Conservation (phyloP, 495 filamentous ascomycete genomes). For the Jackrogersella minutella region DNA sequence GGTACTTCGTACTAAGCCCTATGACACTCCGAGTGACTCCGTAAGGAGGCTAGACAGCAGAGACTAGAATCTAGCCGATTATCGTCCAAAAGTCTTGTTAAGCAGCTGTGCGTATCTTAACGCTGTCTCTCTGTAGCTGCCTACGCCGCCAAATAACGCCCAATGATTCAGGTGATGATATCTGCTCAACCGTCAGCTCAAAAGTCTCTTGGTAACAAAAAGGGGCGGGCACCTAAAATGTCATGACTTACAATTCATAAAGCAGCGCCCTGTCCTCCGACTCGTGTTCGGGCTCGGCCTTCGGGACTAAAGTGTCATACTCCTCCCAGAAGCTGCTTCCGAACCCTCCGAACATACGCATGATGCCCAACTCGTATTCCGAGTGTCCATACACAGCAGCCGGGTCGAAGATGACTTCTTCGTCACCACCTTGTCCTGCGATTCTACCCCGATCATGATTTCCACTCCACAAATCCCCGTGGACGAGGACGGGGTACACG, state of each 20-base stretch:
- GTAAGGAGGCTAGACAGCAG: background rate
- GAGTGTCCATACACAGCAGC: conserved; percentile 81
- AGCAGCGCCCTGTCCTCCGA: conserved; percentile 81
- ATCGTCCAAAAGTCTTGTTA: conserved; percentile 67
- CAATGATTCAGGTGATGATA: conserved; percentile 93
- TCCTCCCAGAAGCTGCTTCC: conserved; percentile 72
- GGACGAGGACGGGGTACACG: conserved; percentile 76
- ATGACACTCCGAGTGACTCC: no score
- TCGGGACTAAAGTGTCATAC: conserved; percentile 77
- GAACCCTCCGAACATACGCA: conserved; percentile 97
- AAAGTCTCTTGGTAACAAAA: background rate
- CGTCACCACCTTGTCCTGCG: conserved; percentile 61
- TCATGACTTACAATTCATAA: conserved; percentile 77
- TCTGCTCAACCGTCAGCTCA: conserved; percentile 49
- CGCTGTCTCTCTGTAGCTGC: no score
- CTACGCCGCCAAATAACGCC: conserved; percentile 84
- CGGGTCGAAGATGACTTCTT: conserved; percentile 88
- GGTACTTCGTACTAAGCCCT: no score
- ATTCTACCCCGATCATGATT: conserved; percentile 77
- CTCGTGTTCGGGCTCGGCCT: conserved; percentile 82
- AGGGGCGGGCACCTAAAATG: background rate
- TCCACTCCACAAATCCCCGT: conserved; percentile 92
- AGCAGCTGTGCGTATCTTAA: no score
- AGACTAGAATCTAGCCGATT: background rate
- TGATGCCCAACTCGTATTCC: conserved; percentile 92